These are phyloP conservation scores for Erodium texanum DNA, from an alignment of 441 rosid species.

Conservation along the genomic window DNA sequence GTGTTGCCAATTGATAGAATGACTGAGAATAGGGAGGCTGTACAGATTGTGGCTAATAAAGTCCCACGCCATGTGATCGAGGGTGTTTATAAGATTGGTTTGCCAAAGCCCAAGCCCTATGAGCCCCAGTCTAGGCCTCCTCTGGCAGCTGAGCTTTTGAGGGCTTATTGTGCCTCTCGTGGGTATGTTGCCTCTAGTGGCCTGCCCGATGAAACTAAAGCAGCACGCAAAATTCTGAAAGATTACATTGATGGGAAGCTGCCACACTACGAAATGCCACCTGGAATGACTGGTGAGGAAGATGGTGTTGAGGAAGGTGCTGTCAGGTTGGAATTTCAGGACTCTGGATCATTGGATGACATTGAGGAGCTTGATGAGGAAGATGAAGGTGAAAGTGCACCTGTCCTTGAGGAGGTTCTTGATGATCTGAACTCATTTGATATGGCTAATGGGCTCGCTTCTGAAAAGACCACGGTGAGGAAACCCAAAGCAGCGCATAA, in stretches of 20 bases:
- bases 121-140: conserved; percentile 73
- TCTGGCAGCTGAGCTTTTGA: conserved; percentile 57
- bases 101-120: conserved; percentile 79
- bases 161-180: conserved; percentile 70
- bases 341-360: conserved; percentile 10
- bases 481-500: conserved; percentile 50
- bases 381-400: conserved; percentile 23
- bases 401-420: conserved; percentile 41
- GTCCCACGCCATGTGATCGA: conserved; percentile 66
- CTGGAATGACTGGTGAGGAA: conserved; percentile 38
- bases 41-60: conserved; percentile 71
- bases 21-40: conserved; percentile 81
- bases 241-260: conserved; percentile 78
- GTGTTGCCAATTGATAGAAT: conserved; percentile 83
- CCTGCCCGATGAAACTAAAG: conserved; percentile 82
- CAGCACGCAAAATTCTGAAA: conserved; percentile 75
- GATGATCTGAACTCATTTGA: conserved; percentile 71
- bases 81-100: conserved; percentile 52
- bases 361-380: conserved; percentile 3
- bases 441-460: conserved; percentile 48
- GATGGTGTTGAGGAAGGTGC: conserved; percentile 19
- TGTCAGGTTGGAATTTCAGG: conserved; percentile 12
- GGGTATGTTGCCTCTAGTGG: conserved; percentile 85
- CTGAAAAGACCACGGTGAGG: conserved; percentile 33
- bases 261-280: conserved; percentile 67